A percentile compares a stretch with the other conserved stretches of the same genome.
Conservation (phyloP, 2,329 filamentous ascomycete species). For the Lachnellula willkommii region DNA sequence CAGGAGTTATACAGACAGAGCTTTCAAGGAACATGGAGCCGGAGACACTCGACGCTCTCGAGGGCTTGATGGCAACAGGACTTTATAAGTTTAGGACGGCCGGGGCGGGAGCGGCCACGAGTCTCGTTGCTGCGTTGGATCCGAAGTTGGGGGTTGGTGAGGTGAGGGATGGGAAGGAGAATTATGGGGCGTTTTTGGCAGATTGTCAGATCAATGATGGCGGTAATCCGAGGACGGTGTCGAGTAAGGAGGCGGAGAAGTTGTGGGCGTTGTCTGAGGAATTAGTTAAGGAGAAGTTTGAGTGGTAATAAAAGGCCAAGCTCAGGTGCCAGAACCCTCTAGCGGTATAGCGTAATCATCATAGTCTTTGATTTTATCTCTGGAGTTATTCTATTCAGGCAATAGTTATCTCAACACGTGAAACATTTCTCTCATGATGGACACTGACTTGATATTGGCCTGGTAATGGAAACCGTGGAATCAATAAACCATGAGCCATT, state of each 20-base stretch:
- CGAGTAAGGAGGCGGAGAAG: slow-evolving; percentile 35
- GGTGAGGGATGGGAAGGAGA: slow-evolving; percentile 29
- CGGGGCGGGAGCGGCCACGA: slow-evolving; percentile 24
- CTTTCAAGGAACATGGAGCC: slow-evolving; percentile 24
- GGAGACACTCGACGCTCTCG: not conserved
- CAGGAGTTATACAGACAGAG: slow-evolving; percentile 28
- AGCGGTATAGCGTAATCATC: too few species aligned
- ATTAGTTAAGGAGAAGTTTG: slow-evolving; percentile 40
- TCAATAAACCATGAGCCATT: too few species aligned
- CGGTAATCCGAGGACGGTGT: slow-evolving; percentile 21
- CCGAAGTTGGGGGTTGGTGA: slow-evolving; percentile 20
- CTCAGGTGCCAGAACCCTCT: too few species aligned
- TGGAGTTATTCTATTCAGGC: too few species aligned
- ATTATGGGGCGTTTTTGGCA: slow-evolving; percentile 30
- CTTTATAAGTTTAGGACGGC: not conserved
- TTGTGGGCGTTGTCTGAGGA: slow-evolving; percentile 44
- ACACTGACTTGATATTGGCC: too few species aligned
- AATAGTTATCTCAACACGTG: too few species aligned
- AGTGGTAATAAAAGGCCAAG: not conserved
- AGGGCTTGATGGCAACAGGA: not conserved
- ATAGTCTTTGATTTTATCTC: too few species aligned
- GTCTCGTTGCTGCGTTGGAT: slow-evolving; percentile 36
- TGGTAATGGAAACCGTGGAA: too few species aligned
- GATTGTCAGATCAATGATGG: slow-evolving; percentile 31
- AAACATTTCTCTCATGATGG: too few species aligned